These are phyloP conservation scores for Nemania sp. DNA, from an alignment of 2,329 filamentous ascomycete genomes.

Conservation along the genomic window DNA sequence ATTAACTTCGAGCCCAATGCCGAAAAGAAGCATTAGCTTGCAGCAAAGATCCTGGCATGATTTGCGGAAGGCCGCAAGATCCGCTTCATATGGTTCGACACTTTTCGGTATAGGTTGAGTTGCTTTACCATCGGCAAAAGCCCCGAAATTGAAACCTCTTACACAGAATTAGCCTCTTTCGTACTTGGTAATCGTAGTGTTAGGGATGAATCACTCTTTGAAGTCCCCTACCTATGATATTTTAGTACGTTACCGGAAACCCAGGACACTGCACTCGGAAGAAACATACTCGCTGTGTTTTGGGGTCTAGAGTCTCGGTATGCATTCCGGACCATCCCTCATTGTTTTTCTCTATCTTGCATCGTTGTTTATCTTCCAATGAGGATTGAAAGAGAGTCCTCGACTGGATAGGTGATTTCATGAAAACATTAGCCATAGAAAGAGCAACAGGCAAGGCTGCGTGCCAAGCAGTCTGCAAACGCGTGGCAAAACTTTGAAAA, in stretches of 20 bases:
- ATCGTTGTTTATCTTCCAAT: constrained; percentile 70
- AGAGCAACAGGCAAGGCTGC: neutral
- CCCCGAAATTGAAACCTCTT: constrained; percentile 90
- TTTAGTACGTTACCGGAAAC: constrained; percentile 9
- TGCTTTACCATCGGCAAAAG: constrained; percentile 69
- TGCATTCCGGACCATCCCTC: constrained; percentile 89
- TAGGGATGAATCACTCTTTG: constrained; percentile 66
- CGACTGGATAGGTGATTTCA: constrained; percentile 52
- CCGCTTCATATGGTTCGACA: constrained; percentile 60
- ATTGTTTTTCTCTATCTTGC: constrained; percentile 78
- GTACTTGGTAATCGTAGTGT: neutral
- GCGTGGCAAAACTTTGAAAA: neutral
- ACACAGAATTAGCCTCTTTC: constrained; percentile 9
- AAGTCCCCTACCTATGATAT: constrained; percentile 71
- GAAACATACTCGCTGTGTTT: constrained; percentile 69
- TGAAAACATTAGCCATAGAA: constrained; percentile 1
- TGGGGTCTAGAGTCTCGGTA: constrained; percentile 83
- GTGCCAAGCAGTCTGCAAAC: too few species aligned
- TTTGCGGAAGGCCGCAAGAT: constrained; percentile 68
- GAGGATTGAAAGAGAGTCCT: constrained; percentile 73
- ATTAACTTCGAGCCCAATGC: constrained; percentile 67
- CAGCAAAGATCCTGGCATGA: constrained; percentile 74
- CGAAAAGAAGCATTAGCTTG: constrained; percentile 75
- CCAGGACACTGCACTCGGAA: neutral
- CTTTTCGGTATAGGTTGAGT: constrained; percentile 75